Evolutionary conservation across 495 filamentous ascomycete genomes (phyloP).

Genomic region (Rhizodiscina lignyota): DNA sequence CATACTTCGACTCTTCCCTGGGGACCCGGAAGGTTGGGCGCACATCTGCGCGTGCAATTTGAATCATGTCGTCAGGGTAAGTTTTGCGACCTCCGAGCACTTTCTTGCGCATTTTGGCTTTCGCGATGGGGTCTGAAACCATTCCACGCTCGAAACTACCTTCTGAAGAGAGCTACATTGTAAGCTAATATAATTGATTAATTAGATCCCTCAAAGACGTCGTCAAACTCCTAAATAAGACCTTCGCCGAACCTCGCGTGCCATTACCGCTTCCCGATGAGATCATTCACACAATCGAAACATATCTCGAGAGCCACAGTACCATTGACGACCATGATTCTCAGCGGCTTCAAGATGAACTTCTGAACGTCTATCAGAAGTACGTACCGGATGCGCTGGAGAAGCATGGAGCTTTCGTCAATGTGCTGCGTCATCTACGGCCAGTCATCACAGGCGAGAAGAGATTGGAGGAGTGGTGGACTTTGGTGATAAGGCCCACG

Average conservation of each 20-base stretch:
- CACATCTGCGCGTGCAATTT: no score
- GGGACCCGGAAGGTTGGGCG: no score
- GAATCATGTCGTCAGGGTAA: background rate
- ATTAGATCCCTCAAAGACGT: slow-evolving; percentile 45
- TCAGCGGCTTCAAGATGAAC: slow-evolving; percentile 48
- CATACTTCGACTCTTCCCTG: no score
- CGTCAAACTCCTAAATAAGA: slow-evolving; percentile 36
- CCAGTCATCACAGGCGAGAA: slow-evolving; percentile 37
- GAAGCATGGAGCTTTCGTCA: slow-evolving; percentile 43
- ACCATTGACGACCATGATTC: slow-evolving; percentile 38
- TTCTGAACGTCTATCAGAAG: slow-evolving; percentile 41
- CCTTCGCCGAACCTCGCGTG: slow-evolving; percentile 29
- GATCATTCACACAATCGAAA: slow-evolving; percentile 35
- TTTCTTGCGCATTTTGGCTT: background rate
- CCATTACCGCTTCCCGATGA: slow-evolving; percentile 44
- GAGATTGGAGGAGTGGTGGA: slow-evolving; percentile 48
- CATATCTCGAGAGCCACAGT: slow-evolving; percentile 43
- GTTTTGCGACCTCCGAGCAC: background rate
- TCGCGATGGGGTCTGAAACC: background rate
- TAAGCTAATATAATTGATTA: background rate
- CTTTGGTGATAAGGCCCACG: slow-evolving; percentile 39
- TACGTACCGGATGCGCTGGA: slow-evolving; percentile 33
- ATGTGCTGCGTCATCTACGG: slow-evolving; percentile 38
- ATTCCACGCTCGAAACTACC: background rate
- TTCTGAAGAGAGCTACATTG: background rate